Evolutionary conservation across 2,329 filamentous ascomycete species (phyloP), one percentile per base, ranked within the genome.

Genomic region (Pestalotiopsis sp.): DNA sequence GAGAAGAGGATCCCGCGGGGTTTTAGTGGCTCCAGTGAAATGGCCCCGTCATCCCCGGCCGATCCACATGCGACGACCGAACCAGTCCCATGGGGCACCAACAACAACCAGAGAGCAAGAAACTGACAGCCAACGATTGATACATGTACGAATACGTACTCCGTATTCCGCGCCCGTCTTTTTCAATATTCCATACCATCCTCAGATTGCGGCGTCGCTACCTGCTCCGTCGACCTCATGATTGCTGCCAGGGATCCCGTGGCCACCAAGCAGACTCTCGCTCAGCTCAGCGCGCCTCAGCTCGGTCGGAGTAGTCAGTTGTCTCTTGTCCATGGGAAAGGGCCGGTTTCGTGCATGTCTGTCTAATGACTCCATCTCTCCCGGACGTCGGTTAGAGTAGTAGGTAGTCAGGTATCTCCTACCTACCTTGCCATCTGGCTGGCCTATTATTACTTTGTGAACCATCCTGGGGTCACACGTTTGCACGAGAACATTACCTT

Each of bases 1-100:
- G 61, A 64, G 61, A 64, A 64, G 39, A 20, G 61, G 38, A 49
- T 64, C 36, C 39, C 61, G 38, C 38, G 61, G 61, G 61, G 41
- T 49, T 64, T 38, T 64, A 64, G 61, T 64, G 61, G 61, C 59
- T 64, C 39, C 25, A 52, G 20, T 14, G 61, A 36, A 36, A 9
- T 36, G 61, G 61, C 61, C 39, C 61, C 61, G 61, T 41, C 61
- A 39, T 39, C 61, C 61, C 61, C 61, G 38, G 25, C 20, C 13
- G 61, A 23, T 39, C 59, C 59, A 62, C 61, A 64, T 49, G 57
- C 45, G 20, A 52, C 45, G 45, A 52, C 17, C 45, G n/a, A 52
- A 17, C 45, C 41, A 45, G 41, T 13, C 41, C 41, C 41, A 45
- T 9, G 45, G 45, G 45, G 45, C 20, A n/a, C 45, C 45, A 52